Base-by-base conservation (phyloP, 2,329 filamentous ascomycete species). In the Fusarium sp. region DNA sequence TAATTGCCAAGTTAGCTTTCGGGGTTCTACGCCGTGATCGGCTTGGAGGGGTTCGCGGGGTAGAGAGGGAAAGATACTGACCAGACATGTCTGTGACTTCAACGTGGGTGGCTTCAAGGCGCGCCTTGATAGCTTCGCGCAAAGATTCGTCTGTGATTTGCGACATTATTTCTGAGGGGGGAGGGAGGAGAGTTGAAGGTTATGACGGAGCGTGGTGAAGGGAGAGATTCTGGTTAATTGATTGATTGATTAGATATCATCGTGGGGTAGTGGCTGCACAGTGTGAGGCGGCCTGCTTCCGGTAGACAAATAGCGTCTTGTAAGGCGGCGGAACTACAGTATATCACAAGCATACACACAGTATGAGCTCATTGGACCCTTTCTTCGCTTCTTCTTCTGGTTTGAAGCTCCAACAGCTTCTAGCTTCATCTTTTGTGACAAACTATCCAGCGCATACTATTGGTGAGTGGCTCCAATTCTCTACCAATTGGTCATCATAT, bases 51-150 rank as follows among this genome's bases (percentile, higher is more conserved):
- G 47, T 46, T 51, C 59, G 57, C 40, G 48, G 54, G 53, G 49
- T 66, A 54, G 52, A 34, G 45, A 24, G 16, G 13, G 46, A 61
- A 53, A 20, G 32, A 51, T 52, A 78, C 84, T 63, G 87, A 97
- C 94, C 95, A 70, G 94, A 97, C 85, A 97, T 90, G 82, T 98
- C 95, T 70, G 93, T 92, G 74, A 98, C 94, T 76, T 96, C 91
- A 69, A 97, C 94, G 82, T 97, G 88, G 29, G 86, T 85, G 24
- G 94, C 94, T 61, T 89, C 86, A 57, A 98, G 85, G 70, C 90
- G 89, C 74, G 91, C 84, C 40, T 85, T 86, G 73, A 98, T 86
- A 64, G 91, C 92, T 45, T 83, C 83, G 77, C 87, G 90, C 57
- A 98, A 85, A 51, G 85, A 87, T 40, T 90, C 89, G 65, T 94